A percentile compares a stretch with the other conserved stretches of the same genome.
phyloP scores from a whole-genome alignment of 345 rosid species.

The Diplotaxis tenuifolia region DNA sequence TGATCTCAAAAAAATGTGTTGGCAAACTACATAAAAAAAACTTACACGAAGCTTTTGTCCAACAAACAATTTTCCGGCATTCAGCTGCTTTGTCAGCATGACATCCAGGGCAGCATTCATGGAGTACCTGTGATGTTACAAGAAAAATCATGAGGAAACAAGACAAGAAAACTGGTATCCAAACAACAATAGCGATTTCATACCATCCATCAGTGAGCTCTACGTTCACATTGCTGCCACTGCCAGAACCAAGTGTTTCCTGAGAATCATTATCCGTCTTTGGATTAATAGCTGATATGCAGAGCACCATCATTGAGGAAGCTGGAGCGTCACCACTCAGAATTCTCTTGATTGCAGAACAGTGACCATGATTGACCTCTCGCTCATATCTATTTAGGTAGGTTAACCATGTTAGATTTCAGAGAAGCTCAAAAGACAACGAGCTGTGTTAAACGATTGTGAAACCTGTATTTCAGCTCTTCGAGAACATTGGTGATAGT shows the following conservation, averaged over 20 bases:
- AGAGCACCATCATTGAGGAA: slow-evolving; percentile 71
- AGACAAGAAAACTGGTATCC: slow-evolving; percentile 14
- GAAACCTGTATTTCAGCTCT: slow-evolving; percentile 91
- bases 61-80: slow-evolving; percentile 67
- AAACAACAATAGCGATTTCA: slow-evolving; percentile 27
- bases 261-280: slow-evolving; percentile 18
- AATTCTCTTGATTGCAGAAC: slow-evolving; percentile 83
- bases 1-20: slow-evolving; percentile 11
- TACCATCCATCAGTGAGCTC: slow-evolving; percentile 98
- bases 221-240: slow-evolving; percentile 47
- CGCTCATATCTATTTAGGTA: slow-evolving; percentile 70
- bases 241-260: slow-evolving; percentile 40
- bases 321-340: slow-evolving; percentile 83
- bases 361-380: slow-evolving; percentile 87
- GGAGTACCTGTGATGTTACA: slow-evolving; percentile 60
- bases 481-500: slow-evolving; percentile 77
- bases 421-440: slow-evolving; percentile 8
- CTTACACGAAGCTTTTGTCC: slow-evolving; percentile 94
- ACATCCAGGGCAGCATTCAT: slow-evolving; percentile 68
- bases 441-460: background rate
- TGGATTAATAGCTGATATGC: slow-evolving; percentile 59
- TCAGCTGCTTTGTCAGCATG: slow-evolving; percentile 57
- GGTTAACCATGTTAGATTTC: slow-evolving; percentile 23
- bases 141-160: slow-evolving; percentile 14
- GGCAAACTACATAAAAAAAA: background rate